phyloP scores from a whole-genome alignment of 2,329 filamentous ascomycete species.

The Ilyonectria destructans region DNA sequence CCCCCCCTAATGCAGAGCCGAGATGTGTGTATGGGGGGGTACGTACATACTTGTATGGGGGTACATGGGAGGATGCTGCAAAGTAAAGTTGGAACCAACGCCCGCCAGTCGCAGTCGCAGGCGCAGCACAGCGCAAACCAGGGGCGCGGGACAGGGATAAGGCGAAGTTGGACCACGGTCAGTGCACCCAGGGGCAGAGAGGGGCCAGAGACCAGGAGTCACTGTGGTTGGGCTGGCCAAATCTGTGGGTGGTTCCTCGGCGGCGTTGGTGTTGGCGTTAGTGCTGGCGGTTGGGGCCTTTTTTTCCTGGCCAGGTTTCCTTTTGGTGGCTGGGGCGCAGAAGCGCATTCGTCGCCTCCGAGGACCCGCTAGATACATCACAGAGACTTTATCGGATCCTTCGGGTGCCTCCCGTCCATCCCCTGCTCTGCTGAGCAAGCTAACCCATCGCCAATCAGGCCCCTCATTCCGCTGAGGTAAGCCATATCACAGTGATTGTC shows the following conservation, averaged over 20 bases:
- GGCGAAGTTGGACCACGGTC: conserved; percentile 1
- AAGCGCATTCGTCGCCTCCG: conserved; percentile 22
- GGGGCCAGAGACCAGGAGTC: neutral
- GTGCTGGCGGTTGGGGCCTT: conserved; percentile 11
- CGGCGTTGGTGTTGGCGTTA: conserved; percentile 6
- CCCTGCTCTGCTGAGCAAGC: conserved; percentile 23
- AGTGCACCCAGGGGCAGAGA: conserved; percentile 21
- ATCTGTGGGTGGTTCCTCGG: conserved; percentile 17
- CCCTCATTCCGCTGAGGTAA: neutral
- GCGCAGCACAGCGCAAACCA: conserved; percentile 16
- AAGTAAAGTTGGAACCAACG: conserved; percentile 29
- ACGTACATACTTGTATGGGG: conserved; percentile 18
- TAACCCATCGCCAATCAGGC: conserved; percentile 2
- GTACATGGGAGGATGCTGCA: neutral
- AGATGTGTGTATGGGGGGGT: conserved; percentile 6
- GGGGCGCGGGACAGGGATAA: conserved; percentile 22
- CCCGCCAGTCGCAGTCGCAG: conserved; percentile 26
- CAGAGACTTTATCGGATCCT: conserved; percentile 17
- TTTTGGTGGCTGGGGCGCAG: conserved; percentile 21
- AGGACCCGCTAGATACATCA: conserved; percentile 21
- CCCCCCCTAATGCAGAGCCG: neutral
- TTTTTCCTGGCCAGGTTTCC: conserved; percentile 11
- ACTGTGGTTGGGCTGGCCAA: conserved; percentile 18
- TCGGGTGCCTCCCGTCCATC: conserved; percentile 24
- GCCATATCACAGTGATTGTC: neutral